phyloP scores from a whole-genome alignment of 495 filamentous ascomycete genomes.

The Extremus antarcticus region DNA sequence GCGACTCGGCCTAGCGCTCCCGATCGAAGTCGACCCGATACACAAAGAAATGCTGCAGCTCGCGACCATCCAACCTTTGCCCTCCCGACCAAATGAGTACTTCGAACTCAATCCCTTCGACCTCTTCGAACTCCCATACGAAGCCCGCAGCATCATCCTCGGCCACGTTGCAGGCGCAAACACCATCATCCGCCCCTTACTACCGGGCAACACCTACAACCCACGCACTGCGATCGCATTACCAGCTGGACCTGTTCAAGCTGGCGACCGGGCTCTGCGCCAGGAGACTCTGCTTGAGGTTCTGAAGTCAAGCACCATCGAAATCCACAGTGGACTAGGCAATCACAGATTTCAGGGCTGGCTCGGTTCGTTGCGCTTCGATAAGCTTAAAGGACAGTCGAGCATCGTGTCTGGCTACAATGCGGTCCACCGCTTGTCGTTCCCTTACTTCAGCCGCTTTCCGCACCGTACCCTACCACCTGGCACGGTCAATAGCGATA shows the following conservation, averaged over 20 bases:
- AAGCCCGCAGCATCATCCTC: not conserved
- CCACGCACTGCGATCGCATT: not conserved
- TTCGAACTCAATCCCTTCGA: not conserved
- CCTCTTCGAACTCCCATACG: not conserved
- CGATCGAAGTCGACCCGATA: not conserved
- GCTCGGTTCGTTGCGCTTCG: not conserved
- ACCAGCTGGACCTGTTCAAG: not conserved
- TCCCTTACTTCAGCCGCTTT: constrained; percentile 1
- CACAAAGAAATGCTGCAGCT: not conserved
- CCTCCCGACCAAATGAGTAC: not conserved
- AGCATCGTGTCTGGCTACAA: not conserved
- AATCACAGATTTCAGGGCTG: not conserved
- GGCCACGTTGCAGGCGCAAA: not conserved
- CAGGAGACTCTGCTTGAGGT: not conserved
- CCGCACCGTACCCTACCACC: not conserved
- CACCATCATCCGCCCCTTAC: not conserved
- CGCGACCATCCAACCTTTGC: not conserved
- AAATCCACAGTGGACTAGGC: not conserved
- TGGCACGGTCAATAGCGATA: not conserved
- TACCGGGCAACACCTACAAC: not conserved
- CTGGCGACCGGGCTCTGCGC: not conserved
- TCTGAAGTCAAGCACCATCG: not conserved
- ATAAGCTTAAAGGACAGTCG: not conserved
- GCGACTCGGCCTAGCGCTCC: not conserved
- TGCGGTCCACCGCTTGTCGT: not conserved